These are phyloP conservation scores for Cotoneaster glaucophyllus DNA, from an alignment of 306 rosid species.

Conservation along the genomic window DNA sequence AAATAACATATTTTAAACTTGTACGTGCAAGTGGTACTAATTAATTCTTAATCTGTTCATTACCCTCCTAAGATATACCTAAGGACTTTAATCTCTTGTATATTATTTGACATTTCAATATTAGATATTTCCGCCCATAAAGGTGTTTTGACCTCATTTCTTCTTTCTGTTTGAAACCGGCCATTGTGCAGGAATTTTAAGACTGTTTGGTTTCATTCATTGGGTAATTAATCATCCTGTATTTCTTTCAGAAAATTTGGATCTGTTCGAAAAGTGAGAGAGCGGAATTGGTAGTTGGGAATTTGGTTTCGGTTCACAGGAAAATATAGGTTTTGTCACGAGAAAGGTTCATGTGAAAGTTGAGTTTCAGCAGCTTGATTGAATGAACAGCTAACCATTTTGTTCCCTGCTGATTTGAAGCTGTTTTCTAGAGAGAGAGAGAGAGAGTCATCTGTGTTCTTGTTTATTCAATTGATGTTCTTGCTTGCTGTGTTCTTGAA, in stretches of 20 bases:
- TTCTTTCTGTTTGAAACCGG: slow-evolving; percentile 11
- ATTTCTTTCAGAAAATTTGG: slow-evolving; percentile 4
- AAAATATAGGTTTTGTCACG: slow-evolving; percentile 30
- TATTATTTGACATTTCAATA: slow-evolving; percentile 5
- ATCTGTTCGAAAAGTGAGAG: slow-evolving; percentile 4
- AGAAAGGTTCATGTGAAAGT: slow-evolving; percentile 22
- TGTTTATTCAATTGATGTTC: slow-evolving; percentile 22
- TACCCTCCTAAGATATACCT: not conserved
- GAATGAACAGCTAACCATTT: not conserved
- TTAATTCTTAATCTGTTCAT: not conserved
- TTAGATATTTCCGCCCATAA: slow-evolving; percentile 11
- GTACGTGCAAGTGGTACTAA: slow-evolving; percentile 15
- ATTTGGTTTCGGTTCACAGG: slow-evolving; percentile 44
- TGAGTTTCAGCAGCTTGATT: slow-evolving; percentile 31
- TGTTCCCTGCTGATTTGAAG: not conserved
- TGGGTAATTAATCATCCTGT: not conserved
- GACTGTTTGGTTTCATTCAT: slow-evolving; percentile 1
- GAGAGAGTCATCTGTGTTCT: slow-evolving; percentile 7
- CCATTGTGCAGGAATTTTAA: slow-evolving; percentile 2
- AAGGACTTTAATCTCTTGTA: not conserved
- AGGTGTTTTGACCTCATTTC: slow-evolving; percentile 14
- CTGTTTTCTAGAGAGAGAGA: slow-evolving; percentile 1
- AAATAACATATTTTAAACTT: not conserved
- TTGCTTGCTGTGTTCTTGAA: slow-evolving; percentile 20
- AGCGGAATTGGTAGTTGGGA: slow-evolving; percentile 34